Percentiles rank a stretch among this genome's conserved stretches.
Conservation (phyloP, 2,329 filamentous ascomycete genomes). For the Microcyclospora tardicrescens region DNA sequence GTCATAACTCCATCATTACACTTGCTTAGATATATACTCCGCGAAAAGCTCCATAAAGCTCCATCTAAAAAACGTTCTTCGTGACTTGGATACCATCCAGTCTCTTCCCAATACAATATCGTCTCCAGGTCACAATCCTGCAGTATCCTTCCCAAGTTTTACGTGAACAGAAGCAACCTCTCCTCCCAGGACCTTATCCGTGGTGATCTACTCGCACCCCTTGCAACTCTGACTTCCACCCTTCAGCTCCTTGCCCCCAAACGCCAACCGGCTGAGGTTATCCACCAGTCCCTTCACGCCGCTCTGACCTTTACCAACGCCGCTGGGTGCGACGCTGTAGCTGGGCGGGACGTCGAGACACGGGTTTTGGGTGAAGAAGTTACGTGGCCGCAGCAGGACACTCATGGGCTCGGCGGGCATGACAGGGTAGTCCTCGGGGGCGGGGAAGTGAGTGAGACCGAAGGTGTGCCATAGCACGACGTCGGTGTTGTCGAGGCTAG, state of each 20-base stretch:
- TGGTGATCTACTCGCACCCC: too few species aligned
- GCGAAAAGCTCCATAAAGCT: too few species aligned
- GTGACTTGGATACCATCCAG: too few species aligned
- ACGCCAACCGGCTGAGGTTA: conserved; percentile 37
- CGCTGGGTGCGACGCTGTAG: conserved; percentile 59
- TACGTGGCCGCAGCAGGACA: conserved; percentile 60
- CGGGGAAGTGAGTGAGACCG: conserved; percentile 76
- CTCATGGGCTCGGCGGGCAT: conserved; percentile 51
- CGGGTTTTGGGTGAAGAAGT: conserved; percentile 74
- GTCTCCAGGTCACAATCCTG: too few species aligned
- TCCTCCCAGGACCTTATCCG: too few species aligned
- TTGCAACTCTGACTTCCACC: conserved; percentile 10
- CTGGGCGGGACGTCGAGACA: conserved; percentile 69
- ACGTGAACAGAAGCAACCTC: too few species aligned
- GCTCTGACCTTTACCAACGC: conserved; percentile 35
- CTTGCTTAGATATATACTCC: too few species aligned
- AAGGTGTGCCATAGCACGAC: conserved; percentile 92
- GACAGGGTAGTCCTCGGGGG: conserved; percentile 81
- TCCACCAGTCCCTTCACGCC: conserved; percentile 34
- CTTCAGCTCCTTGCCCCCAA: conserved; percentile 28
- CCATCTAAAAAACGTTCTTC: too few species aligned
- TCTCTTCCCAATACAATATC: too few species aligned
- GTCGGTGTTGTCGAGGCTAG: conserved; percentile 65
- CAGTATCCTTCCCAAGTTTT: too few species aligned
- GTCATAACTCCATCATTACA: too few species aligned